Percentiles rank a stretch among this genome's conserved stretches.
Evolutionary conservation across 2,329 filamentous ascomycete genomes (phyloP).

Genomic region (Escovopsis sp.): DNA sequence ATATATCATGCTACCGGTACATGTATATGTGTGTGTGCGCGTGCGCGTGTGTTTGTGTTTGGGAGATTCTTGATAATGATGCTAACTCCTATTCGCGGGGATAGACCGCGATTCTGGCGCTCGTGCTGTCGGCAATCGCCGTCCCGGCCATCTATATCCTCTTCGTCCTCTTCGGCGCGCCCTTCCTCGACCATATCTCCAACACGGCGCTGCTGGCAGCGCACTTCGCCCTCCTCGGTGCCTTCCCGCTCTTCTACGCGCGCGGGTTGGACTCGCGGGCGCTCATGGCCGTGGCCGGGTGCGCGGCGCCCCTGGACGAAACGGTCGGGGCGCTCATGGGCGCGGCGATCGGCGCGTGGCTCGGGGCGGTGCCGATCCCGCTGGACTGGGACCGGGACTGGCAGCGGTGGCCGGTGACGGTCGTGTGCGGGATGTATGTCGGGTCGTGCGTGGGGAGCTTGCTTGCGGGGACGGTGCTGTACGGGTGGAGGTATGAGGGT

Average conservation of each 20-base stretch:
- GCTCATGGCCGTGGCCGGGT: slow-evolving; percentile 56
- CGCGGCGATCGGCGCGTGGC: slow-evolving; percentile 67
- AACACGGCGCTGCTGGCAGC: slow-evolving; percentile 70
- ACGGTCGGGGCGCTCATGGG: slow-evolving; percentile 73
- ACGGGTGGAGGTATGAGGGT: slow-evolving; percentile 26
- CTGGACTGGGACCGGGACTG: slow-evolving; percentile 98
- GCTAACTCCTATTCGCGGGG: no score
- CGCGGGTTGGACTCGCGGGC: slow-evolving; percentile 59
- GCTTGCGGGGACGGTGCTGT: slow-evolving; percentile 36
- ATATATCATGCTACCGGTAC: no score
- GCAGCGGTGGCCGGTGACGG: slow-evolving; percentile 95
- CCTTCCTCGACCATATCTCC: slow-evolving; percentile 61
- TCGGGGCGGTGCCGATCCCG: slow-evolving; percentile 88
- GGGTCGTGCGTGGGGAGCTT: slow-evolving; percentile 61
- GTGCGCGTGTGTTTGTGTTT: no score
- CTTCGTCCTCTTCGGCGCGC: slow-evolving; percentile 82
- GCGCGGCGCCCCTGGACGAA: slow-evolving; percentile 61
- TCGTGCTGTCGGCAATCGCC: slow-evolving; percentile 51
- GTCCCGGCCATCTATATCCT: slow-evolving; percentile 46
- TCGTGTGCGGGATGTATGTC: slow-evolving; percentile 66
- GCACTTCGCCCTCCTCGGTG: slow-evolving; percentile 64
- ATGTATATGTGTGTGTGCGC: no score
- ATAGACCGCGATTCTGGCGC: slow-evolving; percentile 32
- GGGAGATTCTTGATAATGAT: background rate
- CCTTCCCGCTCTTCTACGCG: slow-evolving; percentile 71